phyloP scores from a whole-genome alignment of 2,329 filamentous ascomycete species.

The Talaromyces rugulosus region DNA sequence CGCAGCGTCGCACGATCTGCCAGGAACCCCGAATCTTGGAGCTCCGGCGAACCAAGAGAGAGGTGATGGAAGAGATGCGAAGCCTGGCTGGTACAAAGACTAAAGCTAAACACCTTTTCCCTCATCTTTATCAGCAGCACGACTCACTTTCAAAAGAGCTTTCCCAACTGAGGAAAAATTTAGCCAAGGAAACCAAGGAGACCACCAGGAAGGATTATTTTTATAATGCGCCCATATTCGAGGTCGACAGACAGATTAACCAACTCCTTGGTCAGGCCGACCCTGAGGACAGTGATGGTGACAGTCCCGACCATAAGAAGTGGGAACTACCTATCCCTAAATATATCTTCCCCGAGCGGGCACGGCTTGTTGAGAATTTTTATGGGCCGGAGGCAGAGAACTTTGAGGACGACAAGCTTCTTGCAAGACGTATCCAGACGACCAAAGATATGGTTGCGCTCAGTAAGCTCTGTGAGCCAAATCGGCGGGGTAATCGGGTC shows the following conservation, averaged over 20 bases:
- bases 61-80: slow-evolving; percentile 13
- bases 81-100: slow-evolving; percentile 12
- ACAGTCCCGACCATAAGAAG: slow-evolving; percentile 68
- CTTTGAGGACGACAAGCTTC: slow-evolving; percentile 22
- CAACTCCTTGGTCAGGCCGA: slow-evolving; percentile 21
- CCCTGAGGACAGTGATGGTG: slow-evolving; percentile 65
- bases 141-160: slow-evolving; percentile 7
- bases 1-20: slow-evolving; percentile 10
- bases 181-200: slow-evolving; percentile 18
- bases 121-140: slow-evolving; percentile 10
- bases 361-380: slow-evolving; percentile 23
- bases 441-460: slow-evolving; percentile 27
- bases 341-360: slow-evolving; percentile 22
- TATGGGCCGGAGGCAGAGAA: slow-evolving; percentile 22
- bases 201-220: slow-evolving; percentile 24
- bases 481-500: slow-evolving; percentile 19
- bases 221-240: slow-evolving; percentile 18
- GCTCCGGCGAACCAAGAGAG: slow-evolving; percentile 11
- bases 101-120: slow-evolving; percentile 4
- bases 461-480: slow-evolving; percentile 21
- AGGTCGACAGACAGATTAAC: slow-evolving; percentile 24
- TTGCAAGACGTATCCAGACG: slow-evolving; percentile 22
- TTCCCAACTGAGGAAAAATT: slow-evolving; percentile 6
- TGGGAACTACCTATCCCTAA: slow-evolving; percentile 53
- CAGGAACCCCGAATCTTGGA: slow-evolving; percentile 13